phyloP scores from a whole-genome alignment of 441 rosid genomes.

The Eruca vesicaria region DNA sequence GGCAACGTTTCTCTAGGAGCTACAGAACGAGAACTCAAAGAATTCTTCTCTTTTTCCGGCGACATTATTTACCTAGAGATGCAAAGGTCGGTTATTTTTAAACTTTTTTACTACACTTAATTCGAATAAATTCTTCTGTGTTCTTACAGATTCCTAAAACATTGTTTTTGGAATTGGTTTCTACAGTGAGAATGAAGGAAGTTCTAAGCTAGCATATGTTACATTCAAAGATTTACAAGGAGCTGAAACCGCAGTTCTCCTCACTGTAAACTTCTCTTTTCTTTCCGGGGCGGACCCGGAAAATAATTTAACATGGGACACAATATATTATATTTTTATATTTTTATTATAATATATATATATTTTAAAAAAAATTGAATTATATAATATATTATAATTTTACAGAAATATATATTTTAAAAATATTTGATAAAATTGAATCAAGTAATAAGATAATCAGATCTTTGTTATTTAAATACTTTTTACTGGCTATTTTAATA shows the following conservation, averaged over 20 bases:
- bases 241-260: constrained; percentile 91
- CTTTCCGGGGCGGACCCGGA: too few species aligned
- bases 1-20: constrained; percentile 75
- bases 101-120: neutral
- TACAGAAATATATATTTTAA: too few species aligned
- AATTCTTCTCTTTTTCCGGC: constrained; percentile 91
- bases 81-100: constrained; percentile 46
- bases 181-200: constrained; percentile 51
- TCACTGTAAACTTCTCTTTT: constrained; percentile 49
- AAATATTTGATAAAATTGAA: too few species aligned
- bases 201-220: constrained; percentile 68
- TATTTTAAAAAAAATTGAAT: too few species aligned
- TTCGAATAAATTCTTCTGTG: neutral
- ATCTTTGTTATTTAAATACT: too few species aligned
- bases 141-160: neutral
- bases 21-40: constrained; percentile 70
- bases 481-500: too few species aligned
- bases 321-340: too few species aligned
- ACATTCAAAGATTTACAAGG: constrained; percentile 89
- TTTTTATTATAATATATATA: too few species aligned
- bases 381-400: too few species aligned
- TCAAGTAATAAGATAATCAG: too few species aligned
- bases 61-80: constrained; percentile 78
- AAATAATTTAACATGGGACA: too few species aligned
- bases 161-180: neutral